phyloP scores from a whole-genome alignment of 768 basidiomycete species.

The Mycena floridula region DNA sequence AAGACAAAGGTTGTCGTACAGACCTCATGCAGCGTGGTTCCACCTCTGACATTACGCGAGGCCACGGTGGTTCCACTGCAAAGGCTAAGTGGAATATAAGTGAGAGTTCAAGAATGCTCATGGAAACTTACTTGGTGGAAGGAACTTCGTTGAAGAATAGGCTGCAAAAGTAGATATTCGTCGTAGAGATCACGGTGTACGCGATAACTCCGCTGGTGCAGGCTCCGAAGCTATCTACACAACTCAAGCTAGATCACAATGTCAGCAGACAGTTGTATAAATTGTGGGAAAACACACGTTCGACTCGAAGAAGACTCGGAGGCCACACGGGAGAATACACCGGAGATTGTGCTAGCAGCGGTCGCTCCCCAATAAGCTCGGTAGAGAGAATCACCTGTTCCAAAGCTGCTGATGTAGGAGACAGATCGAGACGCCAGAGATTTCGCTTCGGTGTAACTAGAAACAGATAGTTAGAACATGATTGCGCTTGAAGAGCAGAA shows the following conservation, averaged over 20 bases:
- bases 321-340: constrained; percentile 33
- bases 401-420: constrained; percentile 29
- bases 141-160: constrained; percentile 42
- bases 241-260: constrained; percentile 28
- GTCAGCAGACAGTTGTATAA: neutral
- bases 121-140: too few relatives aligned
- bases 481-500: neutral
- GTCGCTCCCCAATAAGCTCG: constrained; percentile 29
- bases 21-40: constrained; percentile 41
- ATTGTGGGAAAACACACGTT: constrained; percentile 22
- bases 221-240: constrained; percentile 30
- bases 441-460: constrained; percentile 34
- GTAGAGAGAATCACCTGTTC: constrained; percentile 31
- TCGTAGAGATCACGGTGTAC: constrained; percentile 39
- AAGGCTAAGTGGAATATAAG: too few relatives aligned
- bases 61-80: constrained; percentile 39
- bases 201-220: constrained; percentile 36
- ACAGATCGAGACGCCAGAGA: constrained; percentile 25
- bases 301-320: constrained; percentile 32
- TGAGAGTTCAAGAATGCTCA: too few relatives aligned
- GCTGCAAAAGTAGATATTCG: constrained; percentile 42
- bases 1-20: too few relatives aligned
- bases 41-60: constrained; percentile 39
- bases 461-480: neutral
- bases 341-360: constrained; percentile 26